phyloP scores from a whole-genome alignment of 2,329 filamentous ascomycete species.

The Westerdykella sp. region DNA sequence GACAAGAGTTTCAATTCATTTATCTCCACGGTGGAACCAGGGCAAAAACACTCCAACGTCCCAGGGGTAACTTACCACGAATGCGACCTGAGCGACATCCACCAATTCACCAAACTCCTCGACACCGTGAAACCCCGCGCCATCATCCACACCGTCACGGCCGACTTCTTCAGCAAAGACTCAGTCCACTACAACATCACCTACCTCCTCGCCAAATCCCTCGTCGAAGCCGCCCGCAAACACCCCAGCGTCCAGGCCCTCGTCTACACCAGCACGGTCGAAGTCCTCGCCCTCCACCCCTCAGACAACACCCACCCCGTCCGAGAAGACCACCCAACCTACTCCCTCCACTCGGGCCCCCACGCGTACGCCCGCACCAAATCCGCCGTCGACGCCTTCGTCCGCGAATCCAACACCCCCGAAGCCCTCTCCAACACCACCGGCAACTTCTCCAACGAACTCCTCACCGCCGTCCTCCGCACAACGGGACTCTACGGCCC shows the following conservation, averaged over 20 bases:
- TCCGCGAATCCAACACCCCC: slow-evolving; percentile 11
- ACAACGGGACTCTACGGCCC: slow-evolving; percentile 5
- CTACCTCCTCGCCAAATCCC: slow-evolving; percentile 2
- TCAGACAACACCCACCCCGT: background rate
- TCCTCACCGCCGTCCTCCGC: background rate
- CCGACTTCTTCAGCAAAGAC: slow-evolving; percentile 2
- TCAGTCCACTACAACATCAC: background rate
- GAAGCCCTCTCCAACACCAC: background rate
- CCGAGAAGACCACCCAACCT: background rate
- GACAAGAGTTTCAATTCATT: no score
- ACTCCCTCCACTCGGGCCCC: background rate
- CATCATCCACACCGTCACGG: slow-evolving; percentile 5
- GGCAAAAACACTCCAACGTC: no score
- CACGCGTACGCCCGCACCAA: slow-evolving; percentile 12
- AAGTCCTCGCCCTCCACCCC: background rate
- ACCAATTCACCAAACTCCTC: background rate
- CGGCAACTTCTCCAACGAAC: no score
- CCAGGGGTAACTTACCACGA: no score
- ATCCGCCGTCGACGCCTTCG: slow-evolving; percentile 7
- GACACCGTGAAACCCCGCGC: background rate
- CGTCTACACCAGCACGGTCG: slow-evolving; percentile 3
- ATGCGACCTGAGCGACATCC: no score
- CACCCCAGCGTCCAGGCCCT: slow-evolving; percentile 1
- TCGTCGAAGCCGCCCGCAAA: background rate
- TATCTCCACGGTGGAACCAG: no score